Percentiles rank a stretch among this genome's conserved stretches.
Conservation (phyloP, 805 yeast species). For the Wickerhamiella azyma region DNA sequence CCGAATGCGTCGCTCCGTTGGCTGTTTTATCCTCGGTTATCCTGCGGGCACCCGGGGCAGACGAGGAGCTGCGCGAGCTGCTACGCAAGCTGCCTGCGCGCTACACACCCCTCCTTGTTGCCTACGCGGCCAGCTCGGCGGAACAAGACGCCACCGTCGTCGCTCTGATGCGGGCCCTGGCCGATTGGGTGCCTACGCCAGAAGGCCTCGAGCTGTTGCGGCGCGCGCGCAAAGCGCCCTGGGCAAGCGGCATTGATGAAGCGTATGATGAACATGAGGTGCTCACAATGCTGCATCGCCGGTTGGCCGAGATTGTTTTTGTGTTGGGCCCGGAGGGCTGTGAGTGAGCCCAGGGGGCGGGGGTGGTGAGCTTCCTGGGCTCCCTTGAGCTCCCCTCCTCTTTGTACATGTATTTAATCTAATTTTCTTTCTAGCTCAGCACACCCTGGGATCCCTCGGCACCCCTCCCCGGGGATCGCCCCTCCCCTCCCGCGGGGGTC, state of each 20-base stretch:
- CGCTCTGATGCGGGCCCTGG: slow-evolving; percentile 7
- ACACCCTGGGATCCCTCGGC: too few species aligned
- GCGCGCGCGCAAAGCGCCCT: neutral
- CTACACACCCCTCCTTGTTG: slow-evolving; percentile 16
- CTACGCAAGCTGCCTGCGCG: slow-evolving; percentile 4
- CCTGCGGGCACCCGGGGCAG: slow-evolving; percentile 1
- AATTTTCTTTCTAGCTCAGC: too few species aligned
- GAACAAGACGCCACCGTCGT: neutral
- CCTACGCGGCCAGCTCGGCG: slow-evolving; percentile 13
- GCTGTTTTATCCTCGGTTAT: slow-evolving; percentile 12
- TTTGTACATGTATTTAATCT: too few species aligned
- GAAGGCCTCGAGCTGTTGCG: slow-evolving; percentile 8
- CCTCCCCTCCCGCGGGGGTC: too few species aligned
- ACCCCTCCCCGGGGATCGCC: too few species aligned
- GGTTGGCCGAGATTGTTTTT: slow-evolving; percentile 8
- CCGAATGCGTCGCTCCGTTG: slow-evolving; percentile 13
- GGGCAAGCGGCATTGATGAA: slow-evolving; percentile 9
- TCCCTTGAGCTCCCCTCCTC: too few species aligned
- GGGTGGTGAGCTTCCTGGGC: too few species aligned
- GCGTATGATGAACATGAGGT: slow-evolving; percentile 7
- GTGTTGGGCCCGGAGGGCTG: slow-evolving; percentile 22
- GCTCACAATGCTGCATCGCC: slow-evolving; percentile 12
- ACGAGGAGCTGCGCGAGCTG: slow-evolving; percentile 2
- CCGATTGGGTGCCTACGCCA: slow-evolving; percentile 4
- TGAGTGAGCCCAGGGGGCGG: neutral